Evolutionary conservation across 2,329 filamentous ascomycete species (phyloP), one percentile per base, ranked within the genome.

Genomic region (Fusarium cyanostomum): DNA sequence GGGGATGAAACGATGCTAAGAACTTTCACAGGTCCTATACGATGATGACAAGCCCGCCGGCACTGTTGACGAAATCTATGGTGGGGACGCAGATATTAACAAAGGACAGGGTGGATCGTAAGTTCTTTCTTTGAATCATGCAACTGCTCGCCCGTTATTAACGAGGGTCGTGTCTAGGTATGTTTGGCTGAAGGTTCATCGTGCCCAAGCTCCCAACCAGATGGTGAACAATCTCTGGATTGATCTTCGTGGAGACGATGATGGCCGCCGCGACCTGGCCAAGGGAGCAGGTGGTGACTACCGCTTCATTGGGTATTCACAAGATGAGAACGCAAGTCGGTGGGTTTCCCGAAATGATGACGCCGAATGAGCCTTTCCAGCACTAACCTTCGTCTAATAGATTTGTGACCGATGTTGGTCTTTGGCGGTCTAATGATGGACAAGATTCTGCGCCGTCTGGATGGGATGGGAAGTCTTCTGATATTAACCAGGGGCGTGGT

Each of bases 401-500:
- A 12, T 33, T 39, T 21, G 24, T 48, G 7, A 34, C 33, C 5
- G 43, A 48, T 13, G 33, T 54, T 10, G 42, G 15, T 39, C 33
- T 54, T n/a, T 54, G 51, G 51, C 24, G 34, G 8, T 16, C 34
- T 9, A 15, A 8, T 34, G 42, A 54, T 13, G 10, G n/a, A 5
- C 24, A 54, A 10, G 16, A 34, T 27, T 10, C 24, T 24, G 24
- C 51, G 6, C 33, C 41, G 2, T 3, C 3, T 7, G 51, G 34
- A 8, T 54, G 51, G 51, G 1, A 41, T 26, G 15, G 34, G 7
- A 54, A 33, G 27, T 21, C 51, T 15, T 11, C 5, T 5, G 51
- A 54, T n/a, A 48, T 54, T 16, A 54, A 54, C 41, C 7, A 11
- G 5, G 51, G 34, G 11, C 42, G 51, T 12, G 51, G 42, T 42